Evolutionary conservation across 768 basidiomycete genomes (phyloP), one percentile per base, ranked within the genome.

Genomic region (Psilocybe sp.): DNA sequence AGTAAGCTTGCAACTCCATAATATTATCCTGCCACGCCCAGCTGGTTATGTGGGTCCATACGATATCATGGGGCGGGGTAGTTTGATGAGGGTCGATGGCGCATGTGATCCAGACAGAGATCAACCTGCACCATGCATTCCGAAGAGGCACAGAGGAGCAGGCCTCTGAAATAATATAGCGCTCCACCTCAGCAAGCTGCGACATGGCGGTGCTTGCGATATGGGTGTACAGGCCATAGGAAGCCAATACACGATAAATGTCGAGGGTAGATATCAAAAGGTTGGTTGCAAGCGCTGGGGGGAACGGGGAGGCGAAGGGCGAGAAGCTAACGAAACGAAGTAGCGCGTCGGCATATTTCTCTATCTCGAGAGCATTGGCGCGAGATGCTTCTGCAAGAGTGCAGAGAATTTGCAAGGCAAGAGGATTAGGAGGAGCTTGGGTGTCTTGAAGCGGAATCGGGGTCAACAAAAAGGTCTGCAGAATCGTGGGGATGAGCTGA

Each of bases 81-180:
- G 92, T 95, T 47, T 77, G 74, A 62, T 98, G 96, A 5, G 96
- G 95, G 60, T 98, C 89, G n/a, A 82, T 78, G 0, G 93, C 92
- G 57, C 91, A 95, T 3, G 80, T 72, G 5, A 75, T 85, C 94
- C 93, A 98, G 0, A 75, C 70, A 51, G 81, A 79, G 2, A 92
- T 56, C 8, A 92, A 67, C 9, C 69, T 67, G 5, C 78, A 68
- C 79, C 87, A 93, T 3, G 81, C 73, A 20, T 65, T 50, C 35
- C 67, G 69, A 37, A 81, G 71, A 18, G 47, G 60, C 47, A 46
- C 52, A 10, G 73, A 74, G 7, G 58, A 59, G 49, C 72, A 74
- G 7, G 63, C 57, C 1, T 66, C 58, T 5, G 77, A 75, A 15
- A 70, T 52, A 8, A 80, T 60, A 49, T 79, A 82, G 42, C 64